Evolutionary conservation across 768 basidiomycete species (phyloP).

Genomic region (Hygrocybe punicea): DNA sequence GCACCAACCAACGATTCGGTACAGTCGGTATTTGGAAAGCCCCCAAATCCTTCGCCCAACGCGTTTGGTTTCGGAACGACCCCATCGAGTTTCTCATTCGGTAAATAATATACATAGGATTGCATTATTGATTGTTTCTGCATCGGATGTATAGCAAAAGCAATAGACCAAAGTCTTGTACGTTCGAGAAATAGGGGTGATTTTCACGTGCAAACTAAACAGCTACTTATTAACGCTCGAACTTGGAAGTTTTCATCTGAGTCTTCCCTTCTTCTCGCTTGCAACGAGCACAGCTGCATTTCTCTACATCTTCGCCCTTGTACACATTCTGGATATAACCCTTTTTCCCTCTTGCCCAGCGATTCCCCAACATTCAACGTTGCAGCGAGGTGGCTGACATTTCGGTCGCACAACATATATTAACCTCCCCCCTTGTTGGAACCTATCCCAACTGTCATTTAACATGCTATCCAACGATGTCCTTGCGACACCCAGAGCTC

Average conservation of each 20-base stretch:
- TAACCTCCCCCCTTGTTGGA: conserved; percentile 3
- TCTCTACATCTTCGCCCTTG: no score
- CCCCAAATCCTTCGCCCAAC: neutral
- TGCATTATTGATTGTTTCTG: no score
- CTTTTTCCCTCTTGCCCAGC: neutral
- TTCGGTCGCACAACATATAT: neutral
- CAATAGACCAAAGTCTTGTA: no score
- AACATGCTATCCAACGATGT: conserved; percentile 36
- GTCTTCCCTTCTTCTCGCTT: no score
- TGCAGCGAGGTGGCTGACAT: neutral
- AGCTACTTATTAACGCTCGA: no score
- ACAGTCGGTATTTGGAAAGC: neutral
- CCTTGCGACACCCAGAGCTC: conserved; percentile 57
- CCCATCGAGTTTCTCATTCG: neutral
- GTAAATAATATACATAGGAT: no score
- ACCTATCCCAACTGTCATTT: conserved; percentile 4
- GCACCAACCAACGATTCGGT: neutral
- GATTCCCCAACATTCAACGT: neutral
- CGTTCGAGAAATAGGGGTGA: no score
- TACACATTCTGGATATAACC: no score
- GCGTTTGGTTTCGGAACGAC: neutral
- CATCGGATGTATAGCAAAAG: no score
- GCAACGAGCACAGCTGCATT: no score
- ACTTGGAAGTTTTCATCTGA: no score
- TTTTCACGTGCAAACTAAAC: no score